phyloP scores from a whole-genome alignment of 495 filamentous ascomycete species.

The Aspergillus sclerotiicarbonarius region DNA sequence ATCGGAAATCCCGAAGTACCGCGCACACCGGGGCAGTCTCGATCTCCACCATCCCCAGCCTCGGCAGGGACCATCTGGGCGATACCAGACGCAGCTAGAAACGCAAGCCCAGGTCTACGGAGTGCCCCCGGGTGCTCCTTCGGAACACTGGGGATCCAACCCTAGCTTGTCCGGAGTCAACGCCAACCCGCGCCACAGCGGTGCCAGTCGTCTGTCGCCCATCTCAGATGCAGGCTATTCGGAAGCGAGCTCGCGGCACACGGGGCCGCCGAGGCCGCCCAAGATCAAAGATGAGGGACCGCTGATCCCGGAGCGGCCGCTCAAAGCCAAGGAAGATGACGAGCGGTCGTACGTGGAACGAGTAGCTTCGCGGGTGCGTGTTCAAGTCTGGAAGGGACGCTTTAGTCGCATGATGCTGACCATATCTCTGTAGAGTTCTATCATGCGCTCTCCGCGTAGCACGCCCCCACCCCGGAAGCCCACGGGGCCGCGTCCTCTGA shows the following conservation, averaged over 20 bases:
- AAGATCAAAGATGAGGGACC: conserved; percentile 55
- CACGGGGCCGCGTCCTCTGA: conserved; percentile 53
- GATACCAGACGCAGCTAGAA: conserved; percentile 79
- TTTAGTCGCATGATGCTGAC: conserved; percentile 11
- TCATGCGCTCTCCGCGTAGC: conserved; percentile 39
- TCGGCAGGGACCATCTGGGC: conserved; percentile 74
- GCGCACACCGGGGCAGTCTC: conserved; percentile 83
- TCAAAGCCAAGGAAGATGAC: conserved; percentile 41
- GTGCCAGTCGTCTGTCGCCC: conserved; percentile 48
- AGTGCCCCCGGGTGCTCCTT: conserved; percentile 63
- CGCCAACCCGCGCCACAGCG: conserved; percentile 44
- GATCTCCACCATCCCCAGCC: conserved; percentile 91
- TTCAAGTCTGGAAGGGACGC: neutral
- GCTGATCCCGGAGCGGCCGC: conserved; percentile 47
- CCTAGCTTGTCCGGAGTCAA: conserved; percentile 45
- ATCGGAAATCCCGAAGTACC: conserved; percentile 87
- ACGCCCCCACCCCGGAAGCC: conserved; percentile 52
- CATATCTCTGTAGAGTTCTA: conserved; percentile 28
- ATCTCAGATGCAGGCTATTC: conserved; percentile 54
- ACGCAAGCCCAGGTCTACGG: conserved; percentile 71
- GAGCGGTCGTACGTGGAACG: conserved; percentile 43
- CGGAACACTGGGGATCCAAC: conserved; percentile 71
- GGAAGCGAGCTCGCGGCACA: conserved; percentile 36
- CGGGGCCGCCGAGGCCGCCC: conserved; percentile 49
- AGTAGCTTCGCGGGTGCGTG: conserved; percentile 40